These are phyloP conservation scores for Paxillus involutus DNA, from an alignment of 768 basidiomycete genomes.

Conservation along the genomic window DNA sequence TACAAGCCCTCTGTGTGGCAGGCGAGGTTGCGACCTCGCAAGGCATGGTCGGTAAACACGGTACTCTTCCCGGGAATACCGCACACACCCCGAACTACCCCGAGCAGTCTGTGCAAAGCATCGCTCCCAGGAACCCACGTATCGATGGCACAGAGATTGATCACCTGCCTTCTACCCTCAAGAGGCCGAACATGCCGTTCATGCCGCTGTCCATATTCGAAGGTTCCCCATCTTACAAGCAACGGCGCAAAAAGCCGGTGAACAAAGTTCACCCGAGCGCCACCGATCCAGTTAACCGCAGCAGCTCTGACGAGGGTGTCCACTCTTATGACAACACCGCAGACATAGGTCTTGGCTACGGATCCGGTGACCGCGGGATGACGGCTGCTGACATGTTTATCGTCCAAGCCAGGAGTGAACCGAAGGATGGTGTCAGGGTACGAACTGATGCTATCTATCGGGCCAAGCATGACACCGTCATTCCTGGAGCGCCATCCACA, in stretches of 20 bases:
- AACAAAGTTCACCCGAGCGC: slow-evolving; percentile 34
- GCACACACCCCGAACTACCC: slow-evolving; percentile 2
- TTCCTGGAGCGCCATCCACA: slow-evolving; percentile 18
- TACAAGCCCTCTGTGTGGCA: slow-evolving; percentile 30
- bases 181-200: slow-evolving; percentile 39
- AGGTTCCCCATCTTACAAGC: slow-evolving; percentile 87
- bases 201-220: slow-evolving; percentile 76
- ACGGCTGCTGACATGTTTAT: slow-evolving; percentile 69
- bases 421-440: slow-evolving; percentile 28
- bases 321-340: slow-evolving; percentile 11
- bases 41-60: slow-evolving; percentile 11
- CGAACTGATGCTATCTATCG: slow-evolving; percentile 15
- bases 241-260: slow-evolving; percentile 72
- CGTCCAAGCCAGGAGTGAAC: slow-evolving; percentile 60
- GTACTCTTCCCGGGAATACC: slow-evolving; percentile 15
- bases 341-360: slow-evolving; percentile 27
- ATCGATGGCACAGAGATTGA: slow-evolving; percentile 23
- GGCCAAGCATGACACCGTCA: background rate
- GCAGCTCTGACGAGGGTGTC: slow-evolving; percentile 20
- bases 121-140: slow-evolving; percentile 14
- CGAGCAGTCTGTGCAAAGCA: slow-evolving; percentile 1
- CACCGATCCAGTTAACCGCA: slow-evolving; percentile 29
- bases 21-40: slow-evolving; percentile 22
- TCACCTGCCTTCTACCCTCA: slow-evolving; percentile 17
- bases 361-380: slow-evolving; percentile 32